These are phyloP conservation scores for Pascua sp. DNA, from an alignment of 1,284 basidiomycete species.

Conservation along the genomic window DNA sequence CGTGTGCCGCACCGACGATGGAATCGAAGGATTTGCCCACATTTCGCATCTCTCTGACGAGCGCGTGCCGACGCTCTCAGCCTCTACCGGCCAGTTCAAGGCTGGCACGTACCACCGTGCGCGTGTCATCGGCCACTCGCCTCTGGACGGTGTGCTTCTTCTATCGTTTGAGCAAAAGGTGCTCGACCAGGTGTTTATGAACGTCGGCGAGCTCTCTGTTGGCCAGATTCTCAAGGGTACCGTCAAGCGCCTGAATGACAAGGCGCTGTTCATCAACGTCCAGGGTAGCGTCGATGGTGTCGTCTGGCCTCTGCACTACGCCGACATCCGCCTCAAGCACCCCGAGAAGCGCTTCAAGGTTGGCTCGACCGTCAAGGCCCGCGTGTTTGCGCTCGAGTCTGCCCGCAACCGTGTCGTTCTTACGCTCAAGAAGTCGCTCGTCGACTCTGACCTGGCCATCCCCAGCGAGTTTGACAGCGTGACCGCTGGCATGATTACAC, in stretches of 20 bases:
- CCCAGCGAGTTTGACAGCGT: slow-evolving; percentile 67
- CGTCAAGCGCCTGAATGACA: slow-evolving; percentile 74
- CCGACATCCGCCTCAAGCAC: slow-evolving; percentile 87
- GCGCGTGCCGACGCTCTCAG: slow-evolving; percentile 70
- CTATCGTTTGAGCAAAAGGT: slow-evolving; percentile 79
- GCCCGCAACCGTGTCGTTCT: slow-evolving; percentile 77
- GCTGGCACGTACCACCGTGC: slow-evolving; percentile 74
- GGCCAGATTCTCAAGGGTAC: slow-evolving; percentile 81
- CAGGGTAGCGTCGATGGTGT: slow-evolving; percentile 85
- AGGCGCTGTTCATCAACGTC: slow-evolving; percentile 77
- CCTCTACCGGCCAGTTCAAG: slow-evolving; percentile 72
- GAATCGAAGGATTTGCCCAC: slow-evolving; percentile 79
- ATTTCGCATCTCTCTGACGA: slow-evolving; percentile 94
- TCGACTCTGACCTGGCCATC: slow-evolving; percentile 74
- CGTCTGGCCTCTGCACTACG: slow-evolving; percentile 91
- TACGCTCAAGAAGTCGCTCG: slow-evolving; percentile 87
- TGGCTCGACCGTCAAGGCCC: slow-evolving; percentile 77
- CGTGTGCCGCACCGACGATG: slow-evolving; percentile 63
- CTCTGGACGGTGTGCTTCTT: slow-evolving; percentile 83
- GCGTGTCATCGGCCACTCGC: slow-evolving; percentile 83
- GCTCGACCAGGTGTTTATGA: slow-evolving; percentile 81
- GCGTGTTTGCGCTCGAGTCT: slow-evolving; percentile 77
- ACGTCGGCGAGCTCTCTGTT: slow-evolving; percentile 75
- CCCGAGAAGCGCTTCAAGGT: slow-evolving; percentile 88
- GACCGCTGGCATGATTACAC: slow-evolving; percentile 65